phyloP scores from a whole-genome alignment of 345 rosid species.

The Cardiospermum halicacabum region DNA sequence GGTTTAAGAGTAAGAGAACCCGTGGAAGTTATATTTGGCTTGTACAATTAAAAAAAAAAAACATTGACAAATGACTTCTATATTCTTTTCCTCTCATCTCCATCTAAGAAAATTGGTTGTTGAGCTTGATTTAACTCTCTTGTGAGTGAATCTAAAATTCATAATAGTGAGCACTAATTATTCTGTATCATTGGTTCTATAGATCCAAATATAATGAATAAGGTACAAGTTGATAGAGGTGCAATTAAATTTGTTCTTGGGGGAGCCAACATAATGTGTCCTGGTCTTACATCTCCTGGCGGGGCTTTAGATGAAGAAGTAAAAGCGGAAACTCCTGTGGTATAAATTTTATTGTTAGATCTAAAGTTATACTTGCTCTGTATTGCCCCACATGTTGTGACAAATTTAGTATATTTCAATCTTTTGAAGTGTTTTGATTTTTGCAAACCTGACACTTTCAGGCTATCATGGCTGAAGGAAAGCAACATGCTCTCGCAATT shows the following conservation, averaged over 20 bases:
- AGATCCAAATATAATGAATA: constrained; percentile 94
- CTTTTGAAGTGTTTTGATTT: constrained; percentile 7
- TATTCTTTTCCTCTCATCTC: too few relatives aligned
- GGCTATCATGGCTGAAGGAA: constrained; percentile 99
- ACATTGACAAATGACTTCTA: too few relatives aligned
- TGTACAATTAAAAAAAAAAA: too few relatives aligned
- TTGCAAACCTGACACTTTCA: constrained; percentile 24
- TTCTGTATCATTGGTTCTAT: constrained; percentile 21
- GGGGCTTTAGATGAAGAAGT: constrained; percentile 93
- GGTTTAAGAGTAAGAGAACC: too few relatives aligned
- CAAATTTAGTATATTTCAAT: neutral
- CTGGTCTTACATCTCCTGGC: constrained; percentile 98
- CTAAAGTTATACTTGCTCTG: neutral
- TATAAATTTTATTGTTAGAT: constrained; percentile 19
- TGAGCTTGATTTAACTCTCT: neutral
- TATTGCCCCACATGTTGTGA: neutral
- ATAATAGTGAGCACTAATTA: neutral
- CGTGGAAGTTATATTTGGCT: neutral
- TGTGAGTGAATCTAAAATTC: neutral
- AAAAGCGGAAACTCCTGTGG: constrained; percentile 92
- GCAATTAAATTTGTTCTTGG: constrained; percentile 92
- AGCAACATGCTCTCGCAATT: constrained; percentile 95
- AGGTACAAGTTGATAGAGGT: constrained; percentile 94
- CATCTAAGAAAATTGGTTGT: too few relatives aligned
- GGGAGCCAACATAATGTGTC: constrained; percentile 99